These are phyloP conservation scores for Amaranthus cruentus DNA, from an alignment of 148 eudicot species.

Conservation along the genomic window DNA sequence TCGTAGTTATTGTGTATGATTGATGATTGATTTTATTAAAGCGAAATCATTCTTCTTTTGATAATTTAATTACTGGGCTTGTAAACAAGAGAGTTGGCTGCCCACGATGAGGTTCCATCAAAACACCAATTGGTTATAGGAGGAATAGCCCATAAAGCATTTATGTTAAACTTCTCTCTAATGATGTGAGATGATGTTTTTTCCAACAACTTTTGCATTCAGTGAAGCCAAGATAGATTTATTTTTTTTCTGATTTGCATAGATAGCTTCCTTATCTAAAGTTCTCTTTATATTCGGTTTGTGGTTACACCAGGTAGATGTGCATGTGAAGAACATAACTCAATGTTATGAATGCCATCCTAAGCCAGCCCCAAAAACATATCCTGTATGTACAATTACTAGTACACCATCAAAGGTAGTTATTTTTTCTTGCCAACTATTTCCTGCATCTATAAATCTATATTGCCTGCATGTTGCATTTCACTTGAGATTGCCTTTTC, in stretches of 20 bases:
- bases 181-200: too few relatives aligned
- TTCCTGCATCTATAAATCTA: constrained; percentile 5
- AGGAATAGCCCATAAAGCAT: too few relatives aligned
- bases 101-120: too few relatives aligned
- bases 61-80: too few relatives aligned
- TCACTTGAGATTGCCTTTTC: not conserved
- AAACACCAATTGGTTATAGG: too few relatives aligned
- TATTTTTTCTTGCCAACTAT: constrained; percentile 5
- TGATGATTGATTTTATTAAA: too few relatives aligned
- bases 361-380: constrained; percentile 92
- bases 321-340: constrained; percentile 80
- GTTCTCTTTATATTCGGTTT: not conserved
- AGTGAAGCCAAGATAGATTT: not conserved
- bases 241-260: not conserved
- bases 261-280: not conserved
- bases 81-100: too few relatives aligned
- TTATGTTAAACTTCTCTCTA: too few relatives aligned
- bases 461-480: not conserved
- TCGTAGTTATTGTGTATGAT: too few relatives aligned
- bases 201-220: not conserved
- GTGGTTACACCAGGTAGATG: constrained; percentile 63
- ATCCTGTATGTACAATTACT: constrained; percentile 99
- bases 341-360: constrained; percentile 98
- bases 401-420: constrained; percentile 95
- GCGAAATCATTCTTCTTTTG: too few relatives aligned